Base-by-base conservation (phyloP, 2,329 filamentous ascomycete species). In the Calonectria henricotiae region DNA sequence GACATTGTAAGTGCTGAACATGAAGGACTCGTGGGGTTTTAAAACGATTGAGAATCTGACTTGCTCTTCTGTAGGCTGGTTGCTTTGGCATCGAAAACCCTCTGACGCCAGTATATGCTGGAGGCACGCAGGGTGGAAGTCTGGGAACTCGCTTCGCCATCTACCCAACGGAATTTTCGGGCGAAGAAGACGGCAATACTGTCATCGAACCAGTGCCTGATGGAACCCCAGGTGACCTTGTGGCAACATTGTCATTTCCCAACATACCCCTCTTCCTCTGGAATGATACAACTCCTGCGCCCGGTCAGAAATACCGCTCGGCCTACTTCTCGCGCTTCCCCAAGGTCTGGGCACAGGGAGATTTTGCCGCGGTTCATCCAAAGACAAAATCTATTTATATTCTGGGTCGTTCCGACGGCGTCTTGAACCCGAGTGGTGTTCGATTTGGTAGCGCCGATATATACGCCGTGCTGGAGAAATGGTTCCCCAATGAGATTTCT, bases 361-460 rank as follows among this genome's bases (percentile, higher is more conserved):
- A 96, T 78, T 96, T 95, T 79, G 91, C 94, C 76, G 87, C 88
- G 41, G 83, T 93, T 15, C 90, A 96, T 77, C 93, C 93, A 0
- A 73, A 82, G 4, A 95, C 93, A 1, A 88, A 89, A 7, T 88
- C 89, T 54, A 79, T 94, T 6, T 80, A 88, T 13, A 91, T 95
- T 74, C 86, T 94, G 0, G 93, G 93, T 1, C 87, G 93, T 1
- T 92, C 90, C 2, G 94, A 96, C 77, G 94, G 93, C 13, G 93
- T 96, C 2, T 83, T 96, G 62, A 96, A 96, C 78, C 94, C 94
- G 0, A 91, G 88, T 7, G 94, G 94, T 0, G 90, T 96, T 12
- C 87, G 94, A 0, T 97, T 96, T 76, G 94, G 94, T 0, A 93
- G 90, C 5, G 91, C 93, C 0, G 94, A 96, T 80, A 92, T 96